Percentiles rank a stretch among this genome's conserved stretches.
Evolutionary conservation across 495 filamentous ascomycete species (phyloP).

Genomic region (Aspergillus ellipticus): DNA sequence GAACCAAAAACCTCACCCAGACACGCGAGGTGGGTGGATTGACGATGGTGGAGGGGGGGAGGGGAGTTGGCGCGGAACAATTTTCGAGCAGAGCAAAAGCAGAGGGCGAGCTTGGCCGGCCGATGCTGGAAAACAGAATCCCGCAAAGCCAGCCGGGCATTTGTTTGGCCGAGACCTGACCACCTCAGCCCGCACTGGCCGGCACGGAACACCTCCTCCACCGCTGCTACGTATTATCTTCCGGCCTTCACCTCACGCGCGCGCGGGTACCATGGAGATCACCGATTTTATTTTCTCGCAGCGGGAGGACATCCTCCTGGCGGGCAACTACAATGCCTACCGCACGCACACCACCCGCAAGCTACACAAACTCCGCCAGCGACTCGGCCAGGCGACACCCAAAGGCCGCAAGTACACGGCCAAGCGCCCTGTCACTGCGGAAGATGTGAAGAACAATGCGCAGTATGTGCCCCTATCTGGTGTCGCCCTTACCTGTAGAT

Average conservation of each 20-base stretch:
- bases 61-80: constrained; percentile 16
- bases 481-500: neutral
- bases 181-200: constrained; percentile 25
- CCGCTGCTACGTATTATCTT: too few relatives aligned
- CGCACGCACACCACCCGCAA: constrained; percentile 74
- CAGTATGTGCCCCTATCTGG: constrained; percentile 53
- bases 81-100: constrained; percentile 14
- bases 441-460: constrained; percentile 71
- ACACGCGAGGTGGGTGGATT: neutral
- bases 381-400: constrained; percentile 73
- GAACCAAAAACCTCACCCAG: neutral
- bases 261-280: constrained; percentile 68
- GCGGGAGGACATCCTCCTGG: constrained; percentile 74
- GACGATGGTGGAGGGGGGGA: neutral
- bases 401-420: constrained; percentile 80
- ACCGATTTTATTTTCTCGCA: constrained; percentile 75
- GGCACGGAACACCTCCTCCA: constrained; percentile 7
- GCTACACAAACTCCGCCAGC: constrained; percentile 78
- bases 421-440: constrained; percentile 66
- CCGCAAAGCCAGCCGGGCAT: constrained; percentile 29
- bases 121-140: constrained; percentile 24
- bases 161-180: constrained; percentile 39
- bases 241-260: constrained; percentile 2
- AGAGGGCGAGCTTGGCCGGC: constrained; percentile 15
- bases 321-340: constrained; percentile 87